Base-by-base conservation (phyloP, 2,329 filamentous ascomycete genomes). In the Conoideocrella luteorostrata region DNA sequence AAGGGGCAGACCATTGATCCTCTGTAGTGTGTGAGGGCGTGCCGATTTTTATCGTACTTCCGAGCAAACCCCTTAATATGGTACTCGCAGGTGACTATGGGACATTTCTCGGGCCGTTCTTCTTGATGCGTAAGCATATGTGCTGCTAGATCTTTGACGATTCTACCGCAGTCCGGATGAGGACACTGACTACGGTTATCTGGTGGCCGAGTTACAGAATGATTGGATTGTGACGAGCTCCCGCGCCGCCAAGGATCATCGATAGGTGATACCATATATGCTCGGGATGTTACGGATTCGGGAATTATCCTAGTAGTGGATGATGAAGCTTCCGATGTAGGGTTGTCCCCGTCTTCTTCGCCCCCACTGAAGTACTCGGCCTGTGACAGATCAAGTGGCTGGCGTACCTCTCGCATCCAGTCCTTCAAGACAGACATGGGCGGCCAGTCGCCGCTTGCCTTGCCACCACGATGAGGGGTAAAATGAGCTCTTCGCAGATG, bases 1-100 rank as follows among this genome's bases (percentile, higher is more conserved):
- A 97, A 97, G 5, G 90, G 90, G 57, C 93, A 98, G 7, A 95
- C 86, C 89, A 97, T 96, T 12, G 88, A 96, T 7, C 91, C 91
- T 64, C 95, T 95, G 72, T 97, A 98, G 61, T 97, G 93, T 3
- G 91, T 97, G 50, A 97, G 68, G 2, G 91, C 95, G 61, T 98
- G 93, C 11, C 93, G 75, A 64, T 97, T 97, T 74, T 96, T 96
- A 69, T 97, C 93, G 61, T 97, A 98, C 65, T 97, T 97, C 48
- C 91, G 78, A 3, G 91, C 91, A 58, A 97, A 97, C 0, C 91
- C 91, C 64, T 96, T 97, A 54, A 78, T 76, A 65, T 96, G 86
- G 61, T 96, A 97, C 57, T 96, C 89, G 70, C 91, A 97, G 3
- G 84, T 90, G 44, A 84, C 75, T 47, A 97, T 96, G 0, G 91